A percentile compares a stretch with the other conserved stretches of the same genome.
Conservation (phyloP, 306 rosid species). For the Quercus suber region DNA sequence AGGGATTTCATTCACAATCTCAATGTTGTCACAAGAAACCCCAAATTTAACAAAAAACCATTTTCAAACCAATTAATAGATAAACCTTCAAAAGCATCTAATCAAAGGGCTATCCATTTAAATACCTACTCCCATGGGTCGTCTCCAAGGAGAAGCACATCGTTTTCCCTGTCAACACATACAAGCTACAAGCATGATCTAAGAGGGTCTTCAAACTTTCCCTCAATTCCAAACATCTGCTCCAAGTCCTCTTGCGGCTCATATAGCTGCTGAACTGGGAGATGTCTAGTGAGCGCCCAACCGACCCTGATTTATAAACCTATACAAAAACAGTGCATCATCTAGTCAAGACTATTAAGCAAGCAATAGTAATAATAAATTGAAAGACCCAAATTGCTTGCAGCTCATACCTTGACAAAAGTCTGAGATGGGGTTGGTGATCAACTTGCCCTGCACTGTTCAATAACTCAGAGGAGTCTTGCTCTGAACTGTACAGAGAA, state of each 20-base stretch:
- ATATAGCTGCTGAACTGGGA: conserved; percentile 88
- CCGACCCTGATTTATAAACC: conserved; percentile 83
- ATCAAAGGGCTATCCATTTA: neutral
- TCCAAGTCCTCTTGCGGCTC: conserved; percentile 87
- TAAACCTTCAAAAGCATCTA: neutral
- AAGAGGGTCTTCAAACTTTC: conserved; percentile 82
- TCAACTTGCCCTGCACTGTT: conserved; percentile 62
- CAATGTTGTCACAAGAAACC: neutral
- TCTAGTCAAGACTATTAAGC: conserved; percentile 5
- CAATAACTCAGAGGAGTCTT: conserved; percentile 69
- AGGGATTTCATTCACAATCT: neutral
- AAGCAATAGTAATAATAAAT: conserved; percentile 11
- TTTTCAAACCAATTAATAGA: neutral
- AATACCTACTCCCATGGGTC: conserved; percentile 89
- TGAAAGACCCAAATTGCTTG: neutral
- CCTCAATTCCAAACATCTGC: conserved; percentile 93
- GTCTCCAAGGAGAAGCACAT: conserved; percentile 95
- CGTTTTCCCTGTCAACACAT: conserved; percentile 94
- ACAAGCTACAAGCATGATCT: conserved; percentile 99
- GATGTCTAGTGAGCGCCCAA: conserved; percentile 87
- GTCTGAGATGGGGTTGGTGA: conserved; percentile 53
- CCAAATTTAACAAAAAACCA: neutral
- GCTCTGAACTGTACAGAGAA: conserved; percentile 55
- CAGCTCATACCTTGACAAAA: conserved; percentile 65
- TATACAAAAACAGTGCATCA: conserved; percentile 33